phyloP scores from a whole-genome alignment of 2,329 filamentous ascomycete genomes.

The Exophiala bonariae region DNA sequence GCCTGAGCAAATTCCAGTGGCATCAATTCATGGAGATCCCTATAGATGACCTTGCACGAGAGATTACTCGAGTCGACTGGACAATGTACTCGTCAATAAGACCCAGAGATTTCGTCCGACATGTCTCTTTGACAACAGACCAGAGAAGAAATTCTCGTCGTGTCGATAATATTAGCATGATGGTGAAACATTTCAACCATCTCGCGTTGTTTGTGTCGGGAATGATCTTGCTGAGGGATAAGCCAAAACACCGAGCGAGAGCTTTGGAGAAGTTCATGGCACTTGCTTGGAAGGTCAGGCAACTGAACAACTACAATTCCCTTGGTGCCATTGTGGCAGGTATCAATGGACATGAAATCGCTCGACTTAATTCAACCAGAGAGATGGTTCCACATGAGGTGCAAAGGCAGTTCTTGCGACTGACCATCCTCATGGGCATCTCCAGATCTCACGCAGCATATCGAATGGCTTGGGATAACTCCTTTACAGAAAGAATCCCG shows the following conservation, averaged over 20 bases:
- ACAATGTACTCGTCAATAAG: slow-evolving; percentile 95
- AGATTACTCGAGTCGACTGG: slow-evolving; percentile 96
- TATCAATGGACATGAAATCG: slow-evolving; percentile 83
- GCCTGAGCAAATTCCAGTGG: slow-evolving; percentile 82
- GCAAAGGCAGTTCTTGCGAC: slow-evolving; percentile 80
- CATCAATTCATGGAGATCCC: slow-evolving; percentile 84
- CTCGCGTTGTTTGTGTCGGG: slow-evolving; percentile 79
- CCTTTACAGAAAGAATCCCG: slow-evolving; percentile 82
- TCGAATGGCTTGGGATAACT: slow-evolving; percentile 96
- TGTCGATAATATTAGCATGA: slow-evolving; percentile 84
- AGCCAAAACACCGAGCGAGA: slow-evolving; percentile 88
- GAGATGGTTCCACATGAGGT: slow-evolving; percentile 70
- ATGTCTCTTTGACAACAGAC: slow-evolving; percentile 73
- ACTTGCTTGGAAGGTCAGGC: slow-evolving; percentile 78
- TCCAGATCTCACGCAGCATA: slow-evolving; percentile 93
- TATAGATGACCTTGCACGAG: slow-evolving; percentile 82
- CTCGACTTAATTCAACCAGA: slow-evolving; percentile 77
- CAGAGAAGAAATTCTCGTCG: slow-evolving; percentile 54
- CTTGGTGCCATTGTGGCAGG: slow-evolving; percentile 92
- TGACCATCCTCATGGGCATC: slow-evolving; percentile 89
- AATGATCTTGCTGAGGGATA: slow-evolving; percentile 85
- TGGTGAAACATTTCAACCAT: slow-evolving; percentile 92
- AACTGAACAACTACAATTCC: slow-evolving; percentile 96
- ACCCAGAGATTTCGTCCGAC: slow-evolving; percentile 86
- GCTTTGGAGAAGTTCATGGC: slow-evolving; percentile 96